Conservation (phyloP, 2,329 filamentous ascomycete genomes). For the Cyclaneusma minus region DNA sequence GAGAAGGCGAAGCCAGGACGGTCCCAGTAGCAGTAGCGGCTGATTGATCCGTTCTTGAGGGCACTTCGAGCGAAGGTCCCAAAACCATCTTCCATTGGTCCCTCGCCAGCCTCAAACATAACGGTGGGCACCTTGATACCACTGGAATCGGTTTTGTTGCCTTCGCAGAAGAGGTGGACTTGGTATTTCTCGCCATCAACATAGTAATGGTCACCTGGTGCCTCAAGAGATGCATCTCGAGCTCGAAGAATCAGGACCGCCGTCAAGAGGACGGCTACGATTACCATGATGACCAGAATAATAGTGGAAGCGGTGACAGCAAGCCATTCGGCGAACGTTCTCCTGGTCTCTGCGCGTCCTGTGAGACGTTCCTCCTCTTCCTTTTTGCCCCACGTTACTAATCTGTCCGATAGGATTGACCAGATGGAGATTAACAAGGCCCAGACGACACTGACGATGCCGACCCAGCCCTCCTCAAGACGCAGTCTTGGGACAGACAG, state of each 20-base stretch:
- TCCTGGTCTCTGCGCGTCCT: constrained; percentile 71
- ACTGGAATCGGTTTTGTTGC: constrained; percentile 44
- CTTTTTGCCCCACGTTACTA: constrained; percentile 79
- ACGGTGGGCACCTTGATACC: constrained; percentile 58
- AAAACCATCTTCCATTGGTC: constrained; percentile 63
- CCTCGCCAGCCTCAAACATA: constrained; percentile 70
- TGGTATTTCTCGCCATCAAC: constrained; percentile 77
- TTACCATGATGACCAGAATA: constrained; percentile 50
- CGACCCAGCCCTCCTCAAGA: constrained; percentile 79
- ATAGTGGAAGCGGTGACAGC: constrained; percentile 64
- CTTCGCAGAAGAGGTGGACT: constrained; percentile 73
- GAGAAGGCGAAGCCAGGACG: constrained; percentile 79
- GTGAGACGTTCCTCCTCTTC: constrained; percentile 90
- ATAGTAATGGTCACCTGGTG: constrained; percentile 60
- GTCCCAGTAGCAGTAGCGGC: constrained; percentile 89
- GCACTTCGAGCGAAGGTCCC: constrained; percentile 66
- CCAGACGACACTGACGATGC: constrained; percentile 76
- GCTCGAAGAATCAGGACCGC: constrained; percentile 66
- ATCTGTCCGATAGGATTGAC: constrained; percentile 63
- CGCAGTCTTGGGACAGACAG: constrained; percentile 59
- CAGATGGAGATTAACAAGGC: constrained; percentile 65
- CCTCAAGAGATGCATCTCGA: constrained; percentile 57
- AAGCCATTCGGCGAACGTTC: constrained; percentile 71
- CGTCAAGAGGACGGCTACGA: constrained; percentile 61
- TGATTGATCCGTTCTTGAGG: constrained; percentile 65